These are phyloP conservation scores for Murraya koenigii DNA, from an alignment of 345 rosid genomes.

Conservation along the genomic window DNA sequence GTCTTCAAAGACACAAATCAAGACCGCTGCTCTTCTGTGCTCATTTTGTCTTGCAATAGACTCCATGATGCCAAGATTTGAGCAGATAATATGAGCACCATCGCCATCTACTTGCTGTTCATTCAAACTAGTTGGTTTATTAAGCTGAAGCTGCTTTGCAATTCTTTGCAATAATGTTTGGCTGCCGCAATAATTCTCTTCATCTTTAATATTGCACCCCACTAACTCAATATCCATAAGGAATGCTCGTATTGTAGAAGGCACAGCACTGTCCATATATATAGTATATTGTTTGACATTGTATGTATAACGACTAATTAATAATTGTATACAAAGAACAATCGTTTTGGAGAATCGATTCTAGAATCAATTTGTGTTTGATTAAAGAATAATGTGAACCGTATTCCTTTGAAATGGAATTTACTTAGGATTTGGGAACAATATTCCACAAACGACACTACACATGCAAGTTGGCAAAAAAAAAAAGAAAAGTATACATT, in stretches of 20 bases:
- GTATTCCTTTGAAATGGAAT: too few species aligned
- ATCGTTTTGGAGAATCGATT: neutral
- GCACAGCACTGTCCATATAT: too few species aligned
- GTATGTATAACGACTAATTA: too few species aligned
- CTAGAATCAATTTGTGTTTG: neutral
- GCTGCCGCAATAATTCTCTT: neutral
- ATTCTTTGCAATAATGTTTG: slow-evolving; percentile 17
- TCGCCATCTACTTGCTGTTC: neutral
- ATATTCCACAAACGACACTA: neutral
- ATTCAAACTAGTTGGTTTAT: neutral
- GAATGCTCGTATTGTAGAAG: neutral
- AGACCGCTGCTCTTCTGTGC: slow-evolving; percentile 34
- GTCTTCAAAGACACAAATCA: slow-evolving; percentile 43
- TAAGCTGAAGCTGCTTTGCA: slow-evolving; percentile 22
- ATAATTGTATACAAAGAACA: neutral
- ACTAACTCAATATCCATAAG: neutral
- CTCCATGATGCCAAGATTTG: neutral
- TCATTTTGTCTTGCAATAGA: neutral
- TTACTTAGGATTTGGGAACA: neutral
- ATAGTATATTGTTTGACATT: too few species aligned
- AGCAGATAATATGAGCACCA: neutral
- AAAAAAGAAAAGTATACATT: neutral
- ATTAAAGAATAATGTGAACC: too few species aligned
- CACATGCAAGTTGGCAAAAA: neutral
- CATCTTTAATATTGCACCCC: neutral